Evolutionary conservation across 495 filamentous ascomycete species (phyloP), one percentile per base, ranked within the genome.

Genomic region (Neurospora sp.): DNA sequence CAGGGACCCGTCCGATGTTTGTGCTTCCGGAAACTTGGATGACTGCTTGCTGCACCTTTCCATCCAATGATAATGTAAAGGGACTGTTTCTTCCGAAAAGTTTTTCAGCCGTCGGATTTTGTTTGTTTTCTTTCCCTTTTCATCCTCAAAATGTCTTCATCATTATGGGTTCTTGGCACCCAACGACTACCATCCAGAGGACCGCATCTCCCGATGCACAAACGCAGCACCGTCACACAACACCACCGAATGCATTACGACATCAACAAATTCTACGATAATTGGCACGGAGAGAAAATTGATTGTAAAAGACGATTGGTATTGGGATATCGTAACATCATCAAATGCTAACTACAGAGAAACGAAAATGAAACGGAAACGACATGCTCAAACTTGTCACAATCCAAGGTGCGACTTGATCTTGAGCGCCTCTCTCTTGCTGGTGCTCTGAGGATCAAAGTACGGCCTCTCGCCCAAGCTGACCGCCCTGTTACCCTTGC

Each of bases 381-480:
- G n/a, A 27, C 23, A 27, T 14, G 49, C 10, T 60, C 23, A 12
- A 14, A 2, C 5, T 12, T 27, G 12, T 31, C 20, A 39, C 71
- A 14, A 12, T 7, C 38, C 70, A 46, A 20, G 38, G 1, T 3
- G 70, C n/a, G 35, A 41, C 20, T 37, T 27, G 27, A 20, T 9
- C 72, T 60, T 72, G 74, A 93, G 78, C 1, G 83, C 87, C 79
- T 93, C 87, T 72, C 89, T 82, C 42, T 91, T 80, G 37, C 87
- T 88, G 16, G 84, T 87, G 16, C 89, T 91, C 72, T 82, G 82
- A 0, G 87, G 84, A 75, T 92, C 91, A 72, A 92, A 86, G 77
- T 90, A 94, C 3, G 92, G 92, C 76, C 81, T 83, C 85, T 94
- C 92, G 0, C 91, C 92, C 71, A 93, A 74, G 44, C 90, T 88